Evolutionary conservation across 139 green algal genomes (phyloP).

Genomic region (Gonium pectorale): DNA sequence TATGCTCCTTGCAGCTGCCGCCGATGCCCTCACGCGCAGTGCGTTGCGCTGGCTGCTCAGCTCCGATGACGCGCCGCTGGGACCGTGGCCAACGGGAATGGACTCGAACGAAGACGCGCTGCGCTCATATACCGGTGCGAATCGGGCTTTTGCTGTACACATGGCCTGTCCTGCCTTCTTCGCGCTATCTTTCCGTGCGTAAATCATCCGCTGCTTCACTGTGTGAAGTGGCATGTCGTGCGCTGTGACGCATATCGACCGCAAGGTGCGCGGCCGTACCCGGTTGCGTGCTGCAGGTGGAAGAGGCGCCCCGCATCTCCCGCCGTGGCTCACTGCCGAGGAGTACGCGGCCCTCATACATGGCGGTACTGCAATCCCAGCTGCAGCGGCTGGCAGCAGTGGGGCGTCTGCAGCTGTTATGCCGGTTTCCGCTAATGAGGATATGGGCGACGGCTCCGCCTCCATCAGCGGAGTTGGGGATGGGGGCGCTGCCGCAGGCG

Average conservation of each 20-base stretch:
- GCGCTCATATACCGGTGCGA: slow-evolving; percentile 68
- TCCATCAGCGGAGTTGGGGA: too few relatives aligned
- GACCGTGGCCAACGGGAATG: slow-evolving; percentile 68
- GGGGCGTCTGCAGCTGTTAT: too few relatives aligned
- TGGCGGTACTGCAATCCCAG: not conserved
- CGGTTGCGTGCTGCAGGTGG: slow-evolving; percentile 46
- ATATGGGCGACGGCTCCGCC: too few relatives aligned
- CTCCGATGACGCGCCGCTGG: slow-evolving; percentile 72
- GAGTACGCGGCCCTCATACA: slow-evolving; percentile 1
- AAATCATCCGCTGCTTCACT: too few relatives aligned
- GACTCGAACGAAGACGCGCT: slow-evolving; percentile 80
- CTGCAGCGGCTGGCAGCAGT: not conserved
- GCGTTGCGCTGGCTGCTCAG: slow-evolving; percentile 66
- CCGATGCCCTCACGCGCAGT: slow-evolving; percentile 41
- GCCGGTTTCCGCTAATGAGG: too few relatives aligned
- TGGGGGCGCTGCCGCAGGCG: not conserved
- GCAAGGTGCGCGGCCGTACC: not conserved
- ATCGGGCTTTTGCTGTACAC: too few relatives aligned
- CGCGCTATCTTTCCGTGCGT: too few relatives aligned
- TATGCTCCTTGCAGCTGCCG: slow-evolving; percentile 49
- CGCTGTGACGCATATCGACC: too few relatives aligned
- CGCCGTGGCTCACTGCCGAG: slow-evolving; percentile 61
- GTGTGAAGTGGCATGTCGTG: too few relatives aligned
- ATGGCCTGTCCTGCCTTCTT: too few relatives aligned
- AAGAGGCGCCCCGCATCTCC: slow-evolving; percentile 63